phyloP scores from a whole-genome alignment of 75 land plant genomes.

The Pinus tabuliformis region DNA sequence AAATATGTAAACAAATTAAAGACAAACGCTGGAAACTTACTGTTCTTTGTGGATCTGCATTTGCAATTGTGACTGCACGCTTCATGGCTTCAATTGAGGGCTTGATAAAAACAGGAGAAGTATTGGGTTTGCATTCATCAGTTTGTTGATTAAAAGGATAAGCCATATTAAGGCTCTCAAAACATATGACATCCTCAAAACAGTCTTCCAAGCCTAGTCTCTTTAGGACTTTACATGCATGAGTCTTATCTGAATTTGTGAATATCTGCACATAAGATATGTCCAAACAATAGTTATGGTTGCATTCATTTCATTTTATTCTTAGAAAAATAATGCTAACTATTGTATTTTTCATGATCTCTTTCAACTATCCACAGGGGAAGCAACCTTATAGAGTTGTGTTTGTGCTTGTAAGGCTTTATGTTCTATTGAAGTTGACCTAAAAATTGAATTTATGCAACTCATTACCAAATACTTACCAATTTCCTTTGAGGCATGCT shows the following conservation, averaged over 20 bases:
- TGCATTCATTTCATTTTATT: too few species aligned
- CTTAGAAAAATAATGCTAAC: too few species aligned
- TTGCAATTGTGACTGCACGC: slow-evolving; percentile 24
- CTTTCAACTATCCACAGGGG: slow-evolving; percentile 53
- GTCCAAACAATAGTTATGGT: too few species aligned
- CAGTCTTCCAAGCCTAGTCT: slow-evolving; percentile 40
- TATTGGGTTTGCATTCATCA: background rate
- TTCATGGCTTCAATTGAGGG: slow-evolving; percentile 35
- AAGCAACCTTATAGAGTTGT: slow-evolving; percentile 43
- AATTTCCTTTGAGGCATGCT: too few species aligned
- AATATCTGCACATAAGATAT: slow-evolving; percentile 24
- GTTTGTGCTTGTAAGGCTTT: background rate
- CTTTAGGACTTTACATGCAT: slow-evolving; percentile 30
- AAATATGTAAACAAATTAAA: background rate
- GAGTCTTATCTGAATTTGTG: slow-evolving; percentile 49
- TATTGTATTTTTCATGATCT: slow-evolving; percentile 19
- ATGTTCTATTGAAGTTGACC: background rate
- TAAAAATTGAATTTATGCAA: background rate
- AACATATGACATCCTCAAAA: slow-evolving; percentile 42
- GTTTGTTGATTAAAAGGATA: background rate
- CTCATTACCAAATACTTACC: background rate
- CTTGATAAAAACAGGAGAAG: slow-evolving; percentile 30
- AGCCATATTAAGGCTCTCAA: slow-evolving; percentile 37
- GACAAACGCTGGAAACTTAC: slow-evolving; percentile 7
- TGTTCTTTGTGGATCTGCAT: slow-evolving; percentile 30